A percentile compares a stretch with the other conserved stretches of the same genome.
phyloP scores from a whole-genome alignment of 139 green algal genomes.

The Parachlorella kessleri region DNA sequence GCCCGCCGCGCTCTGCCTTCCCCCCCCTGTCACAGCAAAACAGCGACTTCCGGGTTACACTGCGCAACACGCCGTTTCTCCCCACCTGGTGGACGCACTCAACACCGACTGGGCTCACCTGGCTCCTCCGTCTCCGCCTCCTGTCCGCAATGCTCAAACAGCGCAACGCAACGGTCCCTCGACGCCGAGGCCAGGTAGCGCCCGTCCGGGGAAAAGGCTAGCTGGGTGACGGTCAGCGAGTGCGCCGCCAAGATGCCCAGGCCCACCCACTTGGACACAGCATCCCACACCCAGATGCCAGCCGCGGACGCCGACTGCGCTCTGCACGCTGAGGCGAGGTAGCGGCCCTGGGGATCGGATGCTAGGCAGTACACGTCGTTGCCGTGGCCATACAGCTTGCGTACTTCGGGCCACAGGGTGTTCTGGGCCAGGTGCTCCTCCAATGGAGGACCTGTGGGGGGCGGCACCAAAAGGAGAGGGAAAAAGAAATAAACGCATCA shows the following conservation, averaged over 20 bases:
- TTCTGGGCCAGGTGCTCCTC: constrained; percentile 94
- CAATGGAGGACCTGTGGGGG: constrained; percentile 63
- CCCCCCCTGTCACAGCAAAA: too few relatives aligned
- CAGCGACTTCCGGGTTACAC: too few relatives aligned
- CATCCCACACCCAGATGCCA: constrained; percentile 79
- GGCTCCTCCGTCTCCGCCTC: too few relatives aligned
- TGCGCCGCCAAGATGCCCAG: constrained; percentile 64
- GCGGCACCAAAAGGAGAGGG: background rate
- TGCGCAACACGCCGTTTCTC: too few relatives aligned
- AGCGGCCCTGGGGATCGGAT: constrained; percentile 55
- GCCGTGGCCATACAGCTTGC: constrained; percentile 98
- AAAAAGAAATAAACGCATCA: too few relatives aligned
- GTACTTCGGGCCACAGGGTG: constrained; percentile 90
- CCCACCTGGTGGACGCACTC: too few relatives aligned
- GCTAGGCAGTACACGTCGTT: constrained; percentile 85
- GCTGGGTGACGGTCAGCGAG: constrained; percentile 91
- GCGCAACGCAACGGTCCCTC: constrained; percentile 55
- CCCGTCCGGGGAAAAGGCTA: constrained; percentile 80
- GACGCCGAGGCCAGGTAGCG: constrained; percentile 63
- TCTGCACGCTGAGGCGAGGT: constrained; percentile 78
- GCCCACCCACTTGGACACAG: constrained; percentile 50
- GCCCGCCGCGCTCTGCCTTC: too few relatives aligned
- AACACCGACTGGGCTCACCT: too few relatives aligned
- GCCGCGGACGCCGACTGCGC: constrained; percentile 59
- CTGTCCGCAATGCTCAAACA: constrained; percentile 40